Evolutionary conservation across 1,284 basidiomycete genomes (phyloP).

Genomic region (Trametes pubescens): DNA sequence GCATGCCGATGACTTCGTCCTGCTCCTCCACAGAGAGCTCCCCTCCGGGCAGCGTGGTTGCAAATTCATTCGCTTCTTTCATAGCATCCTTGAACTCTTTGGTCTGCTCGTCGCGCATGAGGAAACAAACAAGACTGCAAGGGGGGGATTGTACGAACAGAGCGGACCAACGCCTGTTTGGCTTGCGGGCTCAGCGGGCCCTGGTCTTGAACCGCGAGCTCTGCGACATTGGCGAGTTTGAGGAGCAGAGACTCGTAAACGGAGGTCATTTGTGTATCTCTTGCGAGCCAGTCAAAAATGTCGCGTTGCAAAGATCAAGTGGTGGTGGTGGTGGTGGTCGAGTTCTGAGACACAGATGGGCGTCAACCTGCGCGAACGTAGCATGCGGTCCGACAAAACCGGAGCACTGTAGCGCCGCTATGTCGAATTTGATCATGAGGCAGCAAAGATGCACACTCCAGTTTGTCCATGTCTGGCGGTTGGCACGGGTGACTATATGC

Average conservation of each 20-base stretch:
- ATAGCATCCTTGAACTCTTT: conserved; percentile 69
- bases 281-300: not conserved
- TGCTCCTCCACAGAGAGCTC: conserved; percentile 71
- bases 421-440: too few species aligned
- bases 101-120: conserved; percentile 51
- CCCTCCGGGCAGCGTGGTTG: conserved; percentile 65
- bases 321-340: not conserved
- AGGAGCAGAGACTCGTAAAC: conserved; percentile 54
- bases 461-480: too few species aligned
- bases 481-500: not conserved
- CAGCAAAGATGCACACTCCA: too few species aligned
- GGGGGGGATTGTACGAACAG: conserved; percentile 50
- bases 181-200: conserved; percentile 60
- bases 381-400: not conserved
- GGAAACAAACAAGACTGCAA: not conserved
- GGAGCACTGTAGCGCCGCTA: not conserved
- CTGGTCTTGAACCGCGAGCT: conserved; percentile 61
- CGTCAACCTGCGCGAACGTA: not conserved
- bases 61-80: conserved; percentile 63
- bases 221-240: conserved; percentile 61
- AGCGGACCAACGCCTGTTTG: conserved; percentile 69
- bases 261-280: conserved; percentile 25
- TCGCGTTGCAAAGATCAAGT: not conserved
- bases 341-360: not conserved
- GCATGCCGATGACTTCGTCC: conserved; percentile 69